These are phyloP conservation scores for Fabrea salina DNA, from an alignment of 169 alveolate genomes.

Conservation along the genomic window DNA sequence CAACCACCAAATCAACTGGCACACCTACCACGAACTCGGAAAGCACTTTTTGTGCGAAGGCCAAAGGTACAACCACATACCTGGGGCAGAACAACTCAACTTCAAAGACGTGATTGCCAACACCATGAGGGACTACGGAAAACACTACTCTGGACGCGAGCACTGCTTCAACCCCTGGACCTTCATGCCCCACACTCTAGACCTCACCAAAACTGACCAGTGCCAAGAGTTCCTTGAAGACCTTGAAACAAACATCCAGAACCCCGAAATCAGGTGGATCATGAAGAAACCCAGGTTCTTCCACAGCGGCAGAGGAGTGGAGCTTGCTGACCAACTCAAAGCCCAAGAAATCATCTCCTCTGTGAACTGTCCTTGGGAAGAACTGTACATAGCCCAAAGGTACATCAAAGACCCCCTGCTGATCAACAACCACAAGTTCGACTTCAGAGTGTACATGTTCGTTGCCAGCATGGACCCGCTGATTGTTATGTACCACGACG, in stretches of 20 bases:
- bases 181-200: not conserved
- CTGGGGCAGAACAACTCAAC: constrained; percentile 24
- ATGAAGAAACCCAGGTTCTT: not conserved
- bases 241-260: not conserved
- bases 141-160: constrained; percentile 7
- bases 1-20: not conserved
- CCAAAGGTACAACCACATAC: constrained; percentile 35
- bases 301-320: constrained; percentile 26
- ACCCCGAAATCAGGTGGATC: not conserved
- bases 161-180: constrained; percentile 32
- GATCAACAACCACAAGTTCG: constrained; percentile 78
- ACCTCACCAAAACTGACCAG: not conserved
- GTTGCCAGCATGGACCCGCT: constrained; percentile 50
- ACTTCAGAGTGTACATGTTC: constrained; percentile 64
- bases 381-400: constrained; percentile 59
- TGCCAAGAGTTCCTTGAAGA: constrained; percentile 17
- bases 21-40: not conserved
- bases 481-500: constrained; percentile 44
- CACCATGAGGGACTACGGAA: constrained; percentile 12
- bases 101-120: constrained; percentile 22
- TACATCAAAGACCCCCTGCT: constrained; percentile 80
- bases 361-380: constrained; percentile 11
- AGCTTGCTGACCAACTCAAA: not conserved
- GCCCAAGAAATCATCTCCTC: constrained; percentile 6
- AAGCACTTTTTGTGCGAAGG: constrained; percentile 23